These are phyloP conservation scores for Aspergillus carlsbadensis DNA, from an alignment of 495 filamentous ascomycete species.

Conservation along the genomic window DNA sequence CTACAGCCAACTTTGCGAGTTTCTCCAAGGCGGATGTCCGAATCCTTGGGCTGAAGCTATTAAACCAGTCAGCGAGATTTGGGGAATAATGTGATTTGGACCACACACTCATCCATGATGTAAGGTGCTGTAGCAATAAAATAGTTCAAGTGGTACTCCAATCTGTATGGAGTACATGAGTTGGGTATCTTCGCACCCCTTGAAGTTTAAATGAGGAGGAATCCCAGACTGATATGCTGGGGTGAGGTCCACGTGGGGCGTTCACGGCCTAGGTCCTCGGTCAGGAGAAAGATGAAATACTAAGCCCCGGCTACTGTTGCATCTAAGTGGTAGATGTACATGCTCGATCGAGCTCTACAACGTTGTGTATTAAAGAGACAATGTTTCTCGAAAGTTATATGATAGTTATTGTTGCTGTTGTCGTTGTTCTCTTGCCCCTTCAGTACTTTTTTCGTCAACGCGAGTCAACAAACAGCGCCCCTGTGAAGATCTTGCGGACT, in stretches of 20 bases:
- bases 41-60: constrained; percentile 44
- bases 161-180: neutral
- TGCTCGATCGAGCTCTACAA: no score
- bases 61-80: constrained; percentile 12
- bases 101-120: constrained; percentile 23
- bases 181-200: neutral
- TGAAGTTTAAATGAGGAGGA: neutral
- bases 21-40: constrained; percentile 67
- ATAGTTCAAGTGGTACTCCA: neutral
- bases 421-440: no score
- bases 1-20: constrained; percentile 61
- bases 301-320: no score
- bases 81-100: neutral
- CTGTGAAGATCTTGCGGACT: no score
- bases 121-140: neutral
- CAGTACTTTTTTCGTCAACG: no score
- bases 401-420: no score
- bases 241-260: constrained; percentile 4
- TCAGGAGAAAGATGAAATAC: neutral
- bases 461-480: no score
- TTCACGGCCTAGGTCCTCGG: constrained; percentile 7
- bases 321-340: no score
- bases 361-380: no score
- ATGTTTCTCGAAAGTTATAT: no score
- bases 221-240: neutral